Evolutionary conservation across 371 early-diverging fungal genomes (phyloP).

Genomic region (Actinomortierella wolfii): DNA sequence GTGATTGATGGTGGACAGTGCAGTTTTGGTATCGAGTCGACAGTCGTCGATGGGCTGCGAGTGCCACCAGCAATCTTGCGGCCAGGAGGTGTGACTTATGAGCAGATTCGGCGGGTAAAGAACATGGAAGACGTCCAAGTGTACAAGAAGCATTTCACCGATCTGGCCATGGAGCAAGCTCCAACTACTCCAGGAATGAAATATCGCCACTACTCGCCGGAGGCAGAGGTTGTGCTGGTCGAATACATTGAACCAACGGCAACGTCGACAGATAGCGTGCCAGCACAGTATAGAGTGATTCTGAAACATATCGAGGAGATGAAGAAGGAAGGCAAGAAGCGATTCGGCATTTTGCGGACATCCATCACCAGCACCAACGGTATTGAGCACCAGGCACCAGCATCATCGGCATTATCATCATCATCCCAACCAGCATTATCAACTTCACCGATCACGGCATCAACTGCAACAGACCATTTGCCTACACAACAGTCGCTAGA

Average conservation of each 20-base stretch:
- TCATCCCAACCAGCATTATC: not conserved
- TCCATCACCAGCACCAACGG: conserved; percentile 9
- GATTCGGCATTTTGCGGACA: conserved; percentile 40
- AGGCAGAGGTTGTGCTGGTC: conserved; percentile 83
- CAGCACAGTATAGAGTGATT: conserved; percentile 21
- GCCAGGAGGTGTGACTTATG: conserved; percentile 97
- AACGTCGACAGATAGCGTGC: not conserved
- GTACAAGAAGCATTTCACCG: conserved; percentile 80
- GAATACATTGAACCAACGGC: conserved; percentile 38
- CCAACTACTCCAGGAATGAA: conserved; percentile 99
- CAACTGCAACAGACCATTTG: not conserved
- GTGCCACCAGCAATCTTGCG: conserved; percentile 86
- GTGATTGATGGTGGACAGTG: conserved; percentile 96
- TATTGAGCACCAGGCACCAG: too few relatives aligned
- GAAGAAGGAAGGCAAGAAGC: conserved; percentile 24
- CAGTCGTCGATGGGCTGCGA: conserved; percentile 88
- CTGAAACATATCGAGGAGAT: conserved; percentile 28
- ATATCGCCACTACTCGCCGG: conserved; percentile 98
- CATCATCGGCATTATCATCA: too few relatives aligned
- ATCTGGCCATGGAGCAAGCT: conserved; percentile 67
- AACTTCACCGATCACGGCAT: not conserved
- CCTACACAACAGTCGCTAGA: not conserved
- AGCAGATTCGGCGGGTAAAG: conserved; percentile 62
- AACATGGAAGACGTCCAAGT: conserved; percentile 70
- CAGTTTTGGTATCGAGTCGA: conserved; percentile 94